A percentile compares a stretch with the other conserved stretches of the same genome.
These are phyloP conservation scores for Xylaria telfairii DNA, from an alignment of 495 filamentous ascomycete genomes.

Conservation along the genomic window DNA sequence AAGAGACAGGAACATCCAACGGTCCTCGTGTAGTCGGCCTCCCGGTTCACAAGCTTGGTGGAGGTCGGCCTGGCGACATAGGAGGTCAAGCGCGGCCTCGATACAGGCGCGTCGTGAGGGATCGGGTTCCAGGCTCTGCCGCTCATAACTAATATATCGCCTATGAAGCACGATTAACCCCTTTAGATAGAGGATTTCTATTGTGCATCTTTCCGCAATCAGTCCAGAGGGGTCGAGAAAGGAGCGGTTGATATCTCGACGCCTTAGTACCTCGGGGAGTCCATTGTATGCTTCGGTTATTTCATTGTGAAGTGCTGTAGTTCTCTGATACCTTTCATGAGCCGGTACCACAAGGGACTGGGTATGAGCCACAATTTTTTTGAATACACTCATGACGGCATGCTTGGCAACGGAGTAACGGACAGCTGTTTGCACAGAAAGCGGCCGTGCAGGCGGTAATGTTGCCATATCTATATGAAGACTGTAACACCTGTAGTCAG, in stretches of 20 bases:
- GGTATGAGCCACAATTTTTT: conserved; percentile 48
- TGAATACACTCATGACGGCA: conserved; percentile 45
- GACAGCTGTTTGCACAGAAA: conserved; percentile 34
- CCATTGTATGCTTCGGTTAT: conserved; percentile 40
- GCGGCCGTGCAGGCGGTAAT: conserved; percentile 38
- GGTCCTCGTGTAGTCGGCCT: conserved; percentile 50
- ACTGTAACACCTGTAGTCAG: not conserved
- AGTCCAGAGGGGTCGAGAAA: conserved; percentile 47
- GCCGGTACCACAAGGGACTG: conserved; percentile 42
- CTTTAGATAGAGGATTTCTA: conserved; percentile 51
- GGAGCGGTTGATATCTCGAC: conserved; percentile 46
- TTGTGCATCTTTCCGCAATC: conserved; percentile 48
- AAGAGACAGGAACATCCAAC: conserved; percentile 56
- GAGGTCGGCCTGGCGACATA: conserved; percentile 43
- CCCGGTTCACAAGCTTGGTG: conserved; percentile 46
- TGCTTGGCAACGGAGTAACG: conserved; percentile 49
- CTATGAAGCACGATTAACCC: conserved; percentile 52
- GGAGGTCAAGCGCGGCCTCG: conserved; percentile 49
- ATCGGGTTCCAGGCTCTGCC: conserved; percentile 31
- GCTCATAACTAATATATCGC: conserved; percentile 45
- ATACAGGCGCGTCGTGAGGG: conserved; percentile 50
- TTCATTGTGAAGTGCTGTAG: conserved; percentile 46
- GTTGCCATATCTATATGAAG: conserved; percentile 33
- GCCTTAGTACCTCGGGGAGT: conserved; percentile 41
- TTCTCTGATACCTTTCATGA: conserved; percentile 36